phyloP scores from a whole-genome alignment of 371 early-diverging fungal species.

The Mortierella sp. region DNA sequence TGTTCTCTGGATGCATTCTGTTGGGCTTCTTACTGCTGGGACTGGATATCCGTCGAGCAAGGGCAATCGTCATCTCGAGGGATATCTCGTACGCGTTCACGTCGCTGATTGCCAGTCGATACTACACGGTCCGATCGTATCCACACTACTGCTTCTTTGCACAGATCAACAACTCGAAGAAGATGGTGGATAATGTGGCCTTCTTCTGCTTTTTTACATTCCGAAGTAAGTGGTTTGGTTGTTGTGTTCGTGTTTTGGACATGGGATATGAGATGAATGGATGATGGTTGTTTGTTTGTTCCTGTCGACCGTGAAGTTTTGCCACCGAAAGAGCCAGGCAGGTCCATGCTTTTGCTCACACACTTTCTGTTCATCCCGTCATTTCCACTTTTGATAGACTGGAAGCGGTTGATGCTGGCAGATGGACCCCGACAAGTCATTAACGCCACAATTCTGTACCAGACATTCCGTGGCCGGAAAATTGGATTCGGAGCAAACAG shows the following conservation, averaged over 20 bases:
- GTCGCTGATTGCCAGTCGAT: constrained; percentile 76
- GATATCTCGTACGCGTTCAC: constrained; percentile 88
- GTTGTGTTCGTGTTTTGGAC: too few species aligned
- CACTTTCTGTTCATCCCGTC: not conserved
- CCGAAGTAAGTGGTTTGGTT: constrained; percentile 77
- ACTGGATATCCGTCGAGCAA: constrained; percentile 80
- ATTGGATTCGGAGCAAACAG: too few species aligned
- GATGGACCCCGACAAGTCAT: constrained; percentile 87
- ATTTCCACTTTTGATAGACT: too few species aligned
- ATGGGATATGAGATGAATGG: too few species aligned
- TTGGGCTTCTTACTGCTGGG: constrained; percentile 76
- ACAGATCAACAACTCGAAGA: constrained; percentile 75
- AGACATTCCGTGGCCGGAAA: constrained; percentile 37
- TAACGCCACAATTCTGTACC: constrained; percentile 61
- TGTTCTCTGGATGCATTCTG: constrained; percentile 77
- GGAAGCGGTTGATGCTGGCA: constrained; percentile 89
- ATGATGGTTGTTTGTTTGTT: too few species aligned
- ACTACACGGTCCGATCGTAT: constrained; percentile 68
- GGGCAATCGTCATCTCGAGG: constrained; percentile 66
- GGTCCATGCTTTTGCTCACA: too few species aligned
- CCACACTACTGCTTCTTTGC: constrained; percentile 84
- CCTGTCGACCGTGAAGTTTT: not conserved
- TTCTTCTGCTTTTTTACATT: constrained; percentile 89
- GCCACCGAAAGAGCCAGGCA: not conserved
- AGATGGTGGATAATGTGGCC: constrained; percentile 75